Percentiles rank a stretch among this genome's conserved stretches.
Conservation (phyloP, 1,284 basidiomycete species). For the Anthracocystis setariae region DNA sequence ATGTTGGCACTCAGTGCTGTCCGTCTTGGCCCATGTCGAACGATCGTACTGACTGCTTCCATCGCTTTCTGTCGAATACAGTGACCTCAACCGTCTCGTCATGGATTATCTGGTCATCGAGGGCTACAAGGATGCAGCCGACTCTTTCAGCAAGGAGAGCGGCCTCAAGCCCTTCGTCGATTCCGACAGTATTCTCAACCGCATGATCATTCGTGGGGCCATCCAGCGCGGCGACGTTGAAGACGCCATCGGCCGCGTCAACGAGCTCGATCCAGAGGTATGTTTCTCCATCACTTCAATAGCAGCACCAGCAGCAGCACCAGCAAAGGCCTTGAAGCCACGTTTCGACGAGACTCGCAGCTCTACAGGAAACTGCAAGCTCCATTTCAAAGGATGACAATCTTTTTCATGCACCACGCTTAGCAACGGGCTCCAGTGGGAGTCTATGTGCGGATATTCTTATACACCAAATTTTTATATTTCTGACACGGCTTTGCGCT, state of each 20-base stretch:
- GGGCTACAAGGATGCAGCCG: conserved; percentile 94
- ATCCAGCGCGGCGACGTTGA: conserved; percentile 93
- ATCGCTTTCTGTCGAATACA: conserved; percentile 57
- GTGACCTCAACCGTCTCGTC: conserved; percentile 93
- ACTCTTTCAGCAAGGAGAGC: conserved; percentile 90
- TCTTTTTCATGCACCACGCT: conserved; percentile 98
- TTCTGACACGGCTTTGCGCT: conserved; percentile 35
- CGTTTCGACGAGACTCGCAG: background rate
- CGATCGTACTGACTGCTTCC: too few relatives aligned
- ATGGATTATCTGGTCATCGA: conserved; percentile 99
- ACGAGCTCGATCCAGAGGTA: conserved; percentile 96
- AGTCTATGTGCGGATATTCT: conserved; percentile 52
- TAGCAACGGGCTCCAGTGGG: conserved; percentile 70
- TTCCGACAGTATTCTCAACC: conserved; percentile 88
- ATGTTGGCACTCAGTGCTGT: too few relatives aligned
- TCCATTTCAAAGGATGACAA: conserved; percentile 68
- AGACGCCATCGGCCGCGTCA: conserved; percentile 89
- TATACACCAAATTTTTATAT: conserved; percentile 41
- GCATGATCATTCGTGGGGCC: conserved; percentile 92
- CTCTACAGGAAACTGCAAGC: background rate
- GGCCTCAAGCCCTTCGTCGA: conserved; percentile 79
- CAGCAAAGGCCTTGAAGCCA: conserved; percentile 4
- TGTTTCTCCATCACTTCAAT: conserved; percentile 64
- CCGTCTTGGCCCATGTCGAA: too few relatives aligned
- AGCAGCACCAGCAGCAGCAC: conserved; percentile 8